Evolutionary conservation across 2,329 filamentous ascomycete genomes (phyloP), one percentile per base, ranked within the genome.

Genomic region (Aspergillus eucalypticola): DNA sequence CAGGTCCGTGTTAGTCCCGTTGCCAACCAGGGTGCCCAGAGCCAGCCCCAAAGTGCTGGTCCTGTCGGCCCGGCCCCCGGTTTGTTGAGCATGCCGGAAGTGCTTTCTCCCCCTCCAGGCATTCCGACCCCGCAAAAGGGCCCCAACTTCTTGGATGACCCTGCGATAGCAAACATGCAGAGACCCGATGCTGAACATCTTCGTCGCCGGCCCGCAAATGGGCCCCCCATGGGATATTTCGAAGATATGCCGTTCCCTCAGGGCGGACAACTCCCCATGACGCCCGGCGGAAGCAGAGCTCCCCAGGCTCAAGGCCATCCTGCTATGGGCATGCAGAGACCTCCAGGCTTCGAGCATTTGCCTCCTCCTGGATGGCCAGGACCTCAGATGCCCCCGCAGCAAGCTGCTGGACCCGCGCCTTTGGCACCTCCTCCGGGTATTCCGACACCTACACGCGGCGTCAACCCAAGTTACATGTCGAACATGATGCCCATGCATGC

Each of bases 311-410:
- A 71, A 21, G 69, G 64, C 19, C 73, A 75, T 54, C 70, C 71
- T 54, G 64, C 70, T 21, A 74, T 79, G 71, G 74, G 73, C 21
- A 70, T 81, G 29, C 78, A 77, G 61, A 71, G 78, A 59, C 78
- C 79, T 42, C 78, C 77, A 35, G 79, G 78, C 19, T 73, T 81
- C 46, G 77, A 79, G 21, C 76, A 79, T 56, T 62, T 78, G 63
- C 74, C 74, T 15, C 74, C 74, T 44, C 75, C 75, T 13, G 75
- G 75, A 58, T 79, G 76, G 76, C 67, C 68, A 21, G 74, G 73
- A 21, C 74, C 64, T 35, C 72, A 75, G 54, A 64, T 72, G 50
- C 72, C 71, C 27, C 73, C 69, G 13, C 75, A 73, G 55, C 76
- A 76, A 54, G 72, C 69, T 54, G 72, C 68, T 58, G 69, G 65